A percentile compares a stretch with the other conserved stretches of the same genome.
Evolutionary conservation across 805 yeast species (phyloP).

Genomic region (Wickerhamomyces ciferrii): DNA sequence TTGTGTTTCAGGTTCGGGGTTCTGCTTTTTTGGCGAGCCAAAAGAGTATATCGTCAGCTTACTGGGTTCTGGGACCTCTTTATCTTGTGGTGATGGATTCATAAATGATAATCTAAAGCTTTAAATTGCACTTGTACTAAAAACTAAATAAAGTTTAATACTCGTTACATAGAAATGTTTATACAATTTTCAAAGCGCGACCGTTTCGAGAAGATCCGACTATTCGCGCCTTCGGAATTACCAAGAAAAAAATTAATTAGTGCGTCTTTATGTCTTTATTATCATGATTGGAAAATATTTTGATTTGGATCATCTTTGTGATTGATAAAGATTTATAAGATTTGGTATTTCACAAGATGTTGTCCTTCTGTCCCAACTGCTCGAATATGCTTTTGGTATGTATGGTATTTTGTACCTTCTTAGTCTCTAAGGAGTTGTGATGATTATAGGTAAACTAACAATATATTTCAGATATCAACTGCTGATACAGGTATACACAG

Average conservation of each 20-base stretch:
- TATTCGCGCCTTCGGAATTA: neutral
- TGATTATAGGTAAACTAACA: neutral
- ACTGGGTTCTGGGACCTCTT: neutral
- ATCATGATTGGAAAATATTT: neutral
- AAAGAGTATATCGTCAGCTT: neutral
- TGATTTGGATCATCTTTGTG: neutral
- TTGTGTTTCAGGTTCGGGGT: neutral
- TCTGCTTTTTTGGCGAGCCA: neutral
- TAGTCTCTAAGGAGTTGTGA: too few species aligned
- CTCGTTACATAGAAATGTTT: too few species aligned
- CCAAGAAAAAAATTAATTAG: neutral
- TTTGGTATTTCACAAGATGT: conserved; percentile 61
- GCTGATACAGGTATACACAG: conserved; percentile 56
- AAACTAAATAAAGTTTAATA: too few species aligned
- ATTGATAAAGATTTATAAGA: neutral
- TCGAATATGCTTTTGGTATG: conserved; percentile 79
- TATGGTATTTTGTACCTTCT: neutral
- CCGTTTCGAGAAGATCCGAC: neutral
- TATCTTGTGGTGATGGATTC: too few species aligned
- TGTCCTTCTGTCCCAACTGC: conserved; percentile 93
- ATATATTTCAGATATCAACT: conserved; percentile 37
- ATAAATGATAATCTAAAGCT: too few species aligned
- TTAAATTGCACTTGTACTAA: too few species aligned
- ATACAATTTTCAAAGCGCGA: neutral
- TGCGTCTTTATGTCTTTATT: neutral